These are phyloP conservation scores for Lachancea nothofagi DNA, from an alignment of 805 yeast genomes.

Conservation along the genomic window DNA sequence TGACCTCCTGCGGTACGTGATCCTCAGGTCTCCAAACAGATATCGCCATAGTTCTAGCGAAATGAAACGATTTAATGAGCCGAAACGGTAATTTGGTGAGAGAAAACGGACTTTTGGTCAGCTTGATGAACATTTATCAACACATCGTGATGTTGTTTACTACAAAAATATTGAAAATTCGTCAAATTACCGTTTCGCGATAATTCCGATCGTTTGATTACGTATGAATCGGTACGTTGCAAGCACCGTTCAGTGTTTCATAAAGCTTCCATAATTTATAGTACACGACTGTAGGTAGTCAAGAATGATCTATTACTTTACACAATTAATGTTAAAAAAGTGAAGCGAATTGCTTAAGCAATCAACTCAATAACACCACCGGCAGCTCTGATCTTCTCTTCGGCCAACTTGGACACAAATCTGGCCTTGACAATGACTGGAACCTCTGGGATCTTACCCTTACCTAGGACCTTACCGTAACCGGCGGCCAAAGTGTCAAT, in stretches of 20 bases:
- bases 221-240: background rate
- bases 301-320: conserved; percentile 6
- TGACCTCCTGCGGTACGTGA: conserved; percentile 38
- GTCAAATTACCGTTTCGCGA: background rate
- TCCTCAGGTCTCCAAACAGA: conserved; percentile 43
- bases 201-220: background rate
- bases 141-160: too few relatives aligned
- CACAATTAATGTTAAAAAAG: conserved; percentile 1
- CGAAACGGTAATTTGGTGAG: too few relatives aligned
- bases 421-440: conserved; percentile 99
- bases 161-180: too few relatives aligned
- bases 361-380: conserved; percentile 99
- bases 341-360: conserved; percentile 57
- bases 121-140: too few relatives aligned
- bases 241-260: background rate
- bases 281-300: conserved; percentile 2
- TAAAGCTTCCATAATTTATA: background rate
- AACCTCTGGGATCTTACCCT: conserved; percentile 96
- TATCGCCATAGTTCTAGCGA: conserved; percentile 13
- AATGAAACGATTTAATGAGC: too few relatives aligned
- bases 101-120: too few relatives aligned
- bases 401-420: conserved; percentile 98
- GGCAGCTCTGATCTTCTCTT: conserved; percentile 98
- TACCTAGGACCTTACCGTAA: conserved; percentile 99
- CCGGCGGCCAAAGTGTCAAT: conserved; percentile 99